Percentiles rank a stretch among this genome's conserved stretches.
Evolutionary conservation across 805 yeast genomes (phyloP).

Genomic region (Lachancea mirantina): DNA sequence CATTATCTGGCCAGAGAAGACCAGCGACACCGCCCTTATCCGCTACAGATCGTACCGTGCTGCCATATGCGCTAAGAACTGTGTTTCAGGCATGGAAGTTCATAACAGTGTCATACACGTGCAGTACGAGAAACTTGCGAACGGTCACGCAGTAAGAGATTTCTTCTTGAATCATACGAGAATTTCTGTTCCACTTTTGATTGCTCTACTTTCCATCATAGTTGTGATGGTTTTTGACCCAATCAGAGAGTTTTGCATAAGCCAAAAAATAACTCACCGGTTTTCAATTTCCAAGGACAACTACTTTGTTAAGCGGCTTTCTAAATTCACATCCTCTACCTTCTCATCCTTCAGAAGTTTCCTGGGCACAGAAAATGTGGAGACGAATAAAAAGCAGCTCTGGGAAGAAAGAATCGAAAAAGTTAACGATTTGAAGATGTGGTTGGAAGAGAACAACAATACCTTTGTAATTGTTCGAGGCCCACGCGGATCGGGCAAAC

Average conservation of each 20-base stretch:
- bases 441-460: slow-evolving; percentile 84
- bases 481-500: slow-evolving; percentile 93
- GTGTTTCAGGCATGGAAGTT: slow-evolving; percentile 71
- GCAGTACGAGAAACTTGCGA: slow-evolving; percentile 54
- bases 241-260: slow-evolving; percentile 72
- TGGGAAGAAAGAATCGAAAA: slow-evolving; percentile 71
- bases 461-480: slow-evolving; percentile 88
- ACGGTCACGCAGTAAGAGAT: slow-evolving; percentile 47
- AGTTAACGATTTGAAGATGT: slow-evolving; percentile 60
- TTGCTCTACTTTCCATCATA: slow-evolving; percentile 71
- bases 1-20: slow-evolving; percentile 49
- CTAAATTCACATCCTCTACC: slow-evolving; percentile 34
- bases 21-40: slow-evolving; percentile 47
- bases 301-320: slow-evolving; percentile 29
- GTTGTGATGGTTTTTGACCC: slow-evolving; percentile 92
- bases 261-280: slow-evolving; percentile 59
- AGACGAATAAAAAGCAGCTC: slow-evolving; percentile 28
- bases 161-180: slow-evolving; percentile 70
- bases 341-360: slow-evolving; percentile 32
- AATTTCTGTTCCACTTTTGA: slow-evolving; percentile 68
- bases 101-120: slow-evolving; percentile 65
- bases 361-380: slow-evolving; percentile 29
- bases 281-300: slow-evolving; percentile 46
- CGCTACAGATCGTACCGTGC: slow-evolving; percentile 50
- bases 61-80: slow-evolving; percentile 83